Base-by-base conservation (phyloP, 257 asterid genomes). In the Solanum microdontum region DNA sequence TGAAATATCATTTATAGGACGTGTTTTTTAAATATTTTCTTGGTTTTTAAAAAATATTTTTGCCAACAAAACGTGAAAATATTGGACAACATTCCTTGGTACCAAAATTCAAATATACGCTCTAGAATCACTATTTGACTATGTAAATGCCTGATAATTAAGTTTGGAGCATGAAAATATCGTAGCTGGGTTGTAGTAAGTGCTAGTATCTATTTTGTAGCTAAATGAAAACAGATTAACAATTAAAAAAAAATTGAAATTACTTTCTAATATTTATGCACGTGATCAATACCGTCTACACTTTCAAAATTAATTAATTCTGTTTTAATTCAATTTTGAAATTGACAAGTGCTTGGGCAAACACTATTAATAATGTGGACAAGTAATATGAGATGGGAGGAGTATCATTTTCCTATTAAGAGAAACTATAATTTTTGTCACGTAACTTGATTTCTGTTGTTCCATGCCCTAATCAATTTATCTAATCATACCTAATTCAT, bases 351-450 rank as follows among this genome's bases (percentile, higher is more conserved):
- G 14, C 3, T 62, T 23, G 1, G 2, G 6, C 0, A n/a, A 9
- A 62, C 0, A 10, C 14, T 7, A 19, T 55, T 55, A 19, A 19
- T 55, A 3, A 55, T 55, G 4, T 51, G n/a, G 9, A 51, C 0
- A 21, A 58, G 2, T 19, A 58, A n/a, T n/a, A 62, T 0, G 7
- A 62, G 12, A 62, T 0, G 7, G 3, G 0, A 1, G 4, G 4
- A 64, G 1, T 24, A 66, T 12, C 74, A n/a, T 40, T 24, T 14
- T 37, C 33, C 36, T 12, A 23, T 30, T 8, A 80, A 45, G 28
- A 45, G 28, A 80, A 80, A 45, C 26, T 28, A 9, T 8, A 80
- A 0, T 80, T 5, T 45, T 28, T 2, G 19, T 45, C 85, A 80
- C 37, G 6, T 45, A 80, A 45, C 24, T 43, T 80, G 11, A 32